Conservation (phyloP, 805 yeast genomes). For the Zygosaccharomyces pseudorouxii region DNA sequence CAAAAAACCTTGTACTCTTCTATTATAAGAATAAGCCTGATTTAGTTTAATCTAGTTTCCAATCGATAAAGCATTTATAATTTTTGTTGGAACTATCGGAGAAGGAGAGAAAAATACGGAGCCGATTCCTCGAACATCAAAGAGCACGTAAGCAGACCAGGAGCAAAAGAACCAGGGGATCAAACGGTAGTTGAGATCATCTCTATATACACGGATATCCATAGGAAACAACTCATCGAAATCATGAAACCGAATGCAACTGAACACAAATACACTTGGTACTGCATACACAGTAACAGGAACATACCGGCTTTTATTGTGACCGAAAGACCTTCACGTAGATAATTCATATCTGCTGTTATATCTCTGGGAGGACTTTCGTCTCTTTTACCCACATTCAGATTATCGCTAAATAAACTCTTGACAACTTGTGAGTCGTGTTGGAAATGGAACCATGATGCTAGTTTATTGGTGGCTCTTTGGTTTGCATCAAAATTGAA, state of each 20-base stretch:
- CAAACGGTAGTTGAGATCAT: slow-evolving; percentile 2
- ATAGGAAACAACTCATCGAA: slow-evolving; percentile 10
- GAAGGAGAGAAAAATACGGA: neutral
- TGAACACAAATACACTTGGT: slow-evolving; percentile 11
- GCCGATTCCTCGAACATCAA: neutral
- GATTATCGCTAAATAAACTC: neutral
- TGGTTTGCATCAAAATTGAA: neutral
- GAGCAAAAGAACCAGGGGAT: neutral
- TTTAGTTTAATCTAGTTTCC: neutral
- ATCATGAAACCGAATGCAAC: slow-evolving; percentile 11
- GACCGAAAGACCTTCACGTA: slow-evolving; percentile 9
- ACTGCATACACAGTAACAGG: slow-evolving; percentile 10
- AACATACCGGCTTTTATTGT: slow-evolving; percentile 13
- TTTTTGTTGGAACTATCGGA: neutral
- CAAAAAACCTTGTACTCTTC: neutral
- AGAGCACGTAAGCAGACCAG: neutral
- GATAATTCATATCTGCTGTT: slow-evolving; percentile 9
- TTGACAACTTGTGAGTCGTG: neutral
- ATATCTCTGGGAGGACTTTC: slow-evolving; percentile 1
- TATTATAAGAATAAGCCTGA: neutral
- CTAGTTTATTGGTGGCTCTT: neutral
- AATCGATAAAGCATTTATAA: neutral
- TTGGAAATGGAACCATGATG: neutral
- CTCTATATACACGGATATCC: slow-evolving; percentile 14
- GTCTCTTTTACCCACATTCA: neutral